Percentiles rank a stretch among this genome's conserved stretches.
These are phyloP conservation scores for Wickerhamiella kazuoi DNA, from an alignment of 805 yeast genomes.

Conservation along the genomic window DNA sequence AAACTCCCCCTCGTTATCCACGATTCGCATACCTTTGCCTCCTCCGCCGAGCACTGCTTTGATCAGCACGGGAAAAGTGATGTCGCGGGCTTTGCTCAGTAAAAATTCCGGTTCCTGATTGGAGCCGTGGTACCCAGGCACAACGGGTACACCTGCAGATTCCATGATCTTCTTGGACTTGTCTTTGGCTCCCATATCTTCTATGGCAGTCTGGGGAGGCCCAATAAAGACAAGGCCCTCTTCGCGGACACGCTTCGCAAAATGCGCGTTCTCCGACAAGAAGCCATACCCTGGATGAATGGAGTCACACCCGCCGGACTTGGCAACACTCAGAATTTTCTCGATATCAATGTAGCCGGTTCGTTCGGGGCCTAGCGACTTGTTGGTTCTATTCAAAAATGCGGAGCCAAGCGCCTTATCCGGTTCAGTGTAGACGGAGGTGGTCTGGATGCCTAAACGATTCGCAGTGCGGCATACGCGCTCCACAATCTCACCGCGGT, in stretches of 20 bases:
- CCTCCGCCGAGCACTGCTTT: conserved; percentile 45
- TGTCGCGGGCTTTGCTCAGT: conserved; percentile 15
- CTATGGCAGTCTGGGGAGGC: conserved; percentile 20
- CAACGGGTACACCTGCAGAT: conserved; percentile 20
- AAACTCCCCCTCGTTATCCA: conserved; percentile 30
- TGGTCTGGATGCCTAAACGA: conserved; percentile 18
- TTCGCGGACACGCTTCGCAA: conserved; percentile 19
- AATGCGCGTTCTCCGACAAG: conserved; percentile 28
- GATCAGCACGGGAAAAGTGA: conserved; percentile 35
- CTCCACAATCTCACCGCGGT: conserved; percentile 36
- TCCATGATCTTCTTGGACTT: conserved; percentile 20
- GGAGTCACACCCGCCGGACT: conserved; percentile 12
- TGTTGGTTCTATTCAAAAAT: conserved; percentile 11
- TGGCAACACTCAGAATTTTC: conserved; percentile 1
- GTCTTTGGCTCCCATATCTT: conserved; percentile 22
- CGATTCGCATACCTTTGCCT: conserved; percentile 40
- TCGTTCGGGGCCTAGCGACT: conserved; percentile 12
- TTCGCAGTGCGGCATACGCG: conserved; percentile 17
- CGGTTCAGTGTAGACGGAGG: conserved; percentile 19
- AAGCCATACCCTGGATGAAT: conserved; percentile 43
- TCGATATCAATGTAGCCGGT: conserved; percentile 5
- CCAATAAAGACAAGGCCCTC: conserved; percentile 21
- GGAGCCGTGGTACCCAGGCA: conserved; percentile 20
- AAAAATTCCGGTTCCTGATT: conserved; percentile 17
- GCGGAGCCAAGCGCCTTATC: conserved; percentile 16